Conservation (phyloP, 2,329 filamentous ascomycete species). For the Xylariaceae sp. region DNA sequence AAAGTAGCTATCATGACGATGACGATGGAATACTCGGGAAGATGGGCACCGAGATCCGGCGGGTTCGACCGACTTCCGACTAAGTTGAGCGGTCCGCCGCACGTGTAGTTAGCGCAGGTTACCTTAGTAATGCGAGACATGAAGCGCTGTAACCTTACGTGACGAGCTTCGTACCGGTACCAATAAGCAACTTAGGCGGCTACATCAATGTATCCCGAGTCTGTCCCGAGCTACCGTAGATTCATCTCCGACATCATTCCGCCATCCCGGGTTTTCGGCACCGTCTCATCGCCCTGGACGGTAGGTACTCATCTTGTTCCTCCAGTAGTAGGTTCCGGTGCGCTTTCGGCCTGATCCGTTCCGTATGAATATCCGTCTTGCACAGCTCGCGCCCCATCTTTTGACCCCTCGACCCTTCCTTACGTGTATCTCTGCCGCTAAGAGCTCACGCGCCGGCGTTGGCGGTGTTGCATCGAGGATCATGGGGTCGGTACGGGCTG, state of each 20-base stretch:
- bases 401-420: conserved; percentile 57
- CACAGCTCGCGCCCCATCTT: conserved; percentile 69
- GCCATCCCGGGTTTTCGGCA: neutral
- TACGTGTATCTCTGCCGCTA: conserved; percentile 44
- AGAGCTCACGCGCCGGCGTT: conserved; percentile 28
- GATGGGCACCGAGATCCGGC: neutral
- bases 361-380: conserved; percentile 71
- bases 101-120: too few relatives aligned
- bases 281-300: neutral
- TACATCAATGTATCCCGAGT: too few relatives aligned
- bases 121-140: too few relatives aligned
- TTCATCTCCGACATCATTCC: neutral
- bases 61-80: neutral
- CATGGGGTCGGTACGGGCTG: conserved; percentile 45
- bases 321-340: neutral
- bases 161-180: too few relatives aligned
- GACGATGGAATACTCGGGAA: neutral
- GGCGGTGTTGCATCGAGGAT: conserved; percentile 31
- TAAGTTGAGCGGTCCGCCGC: neutral
- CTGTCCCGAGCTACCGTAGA: neutral
- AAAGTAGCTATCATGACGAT: too few relatives aligned
- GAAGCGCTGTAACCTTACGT: too few relatives aligned
- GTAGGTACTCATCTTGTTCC: too few relatives aligned
- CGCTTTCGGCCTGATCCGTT: too few relatives aligned
- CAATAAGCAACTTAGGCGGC: too few relatives aligned